Base-by-base conservation (phyloP, 345 rosid genomes). In the Litchi chinensis region DNA sequence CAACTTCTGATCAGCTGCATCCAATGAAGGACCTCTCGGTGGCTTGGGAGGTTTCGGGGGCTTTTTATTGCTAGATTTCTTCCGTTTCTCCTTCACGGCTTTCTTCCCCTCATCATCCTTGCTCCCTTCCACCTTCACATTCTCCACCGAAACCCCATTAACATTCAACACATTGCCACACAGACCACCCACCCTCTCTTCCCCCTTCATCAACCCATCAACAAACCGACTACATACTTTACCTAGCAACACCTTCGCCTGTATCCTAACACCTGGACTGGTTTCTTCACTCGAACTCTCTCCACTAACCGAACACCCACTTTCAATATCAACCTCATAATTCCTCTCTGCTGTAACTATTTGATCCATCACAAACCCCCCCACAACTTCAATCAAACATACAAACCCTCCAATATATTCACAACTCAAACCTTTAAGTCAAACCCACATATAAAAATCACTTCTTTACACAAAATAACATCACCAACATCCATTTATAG, bases 21-120 rank as follows among this genome's bases (percentile, higher is more conserved):
- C 98, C 79, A 97, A 71, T 6, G 93, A 90, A 11, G 98, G 98
- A 72, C 96, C 93, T 77, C 91, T 87, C 0, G 98, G 99, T 37
- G 98, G 95, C n/a, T 95, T 83, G 4, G 99, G 99, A 80, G 99
- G 99, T 77, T 83, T 91, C 5, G 91, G 76, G 43, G 91, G 65
- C 78, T 93, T 92, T 75, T 94, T 83, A 77, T 89, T 72, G 88
- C 93, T 85, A 5, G 80, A 79, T 71, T 86, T 91, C 71, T 87
- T 92, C 37, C 81, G 82, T 70, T 89, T 89, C 82, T 84, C 94
- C 81, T 88, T 90, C 67, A 78, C 85, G 1, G 63, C 66, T 66
- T 79, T 85, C 85, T 84, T 87, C 81, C 77, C 87, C 6, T 73
- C 74, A 68, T 63, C 81, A 60, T 80, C 80, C 41, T 66, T 78